Base-by-base conservation (phyloP, 441 rosid genomes). In the Corymbia calophylla region DNA sequence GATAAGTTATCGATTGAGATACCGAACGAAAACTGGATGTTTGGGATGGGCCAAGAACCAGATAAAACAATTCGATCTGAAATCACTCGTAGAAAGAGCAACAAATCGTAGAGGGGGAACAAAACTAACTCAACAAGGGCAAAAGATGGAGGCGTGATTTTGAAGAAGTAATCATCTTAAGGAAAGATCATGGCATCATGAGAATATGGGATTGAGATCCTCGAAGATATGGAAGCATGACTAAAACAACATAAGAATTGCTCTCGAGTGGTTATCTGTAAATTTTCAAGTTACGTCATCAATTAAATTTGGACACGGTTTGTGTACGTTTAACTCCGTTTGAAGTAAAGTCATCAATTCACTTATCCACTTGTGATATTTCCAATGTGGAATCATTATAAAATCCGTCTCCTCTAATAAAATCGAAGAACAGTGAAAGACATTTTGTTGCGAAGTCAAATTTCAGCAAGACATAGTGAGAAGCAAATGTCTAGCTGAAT, bases 231-330 rank as follows among this genome's bases (percentile, higher is more conserved):
- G 31, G 16, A 60, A 27, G 27, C 66, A 60, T 60, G 66, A 27
- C 8, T 60, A 27, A 60, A 60, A 27, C 4, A 1, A 7, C 31
- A 60, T 1, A 60, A 60, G 16, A 14, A 60, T n/a, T 60, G 0
- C 66, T 60, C 31, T 25, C 1, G 0, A 58, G 1, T 0, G 7
- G n/a, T 54, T 18, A 60, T 60, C n/a, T 58, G 23, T 58, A 25
- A 6, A 58, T 23, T 58, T 6, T 58, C 6, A 10, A 1, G 64
- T 0, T 25, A 14, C 44, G 64, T 58, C 6, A 0, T 58, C 0
- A 0, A 58, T 58, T 58, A 25, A 58, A 58, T 58, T 58, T n/a
- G 9, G 25, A 58, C 64, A 58, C 14, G 16, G 25, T 58, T 9
- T 58, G 25, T 25, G 14, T 58, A 2, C 0, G 3, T 58, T 58